Percentiles rank a stretch among this genome's conserved stretches.
These are phyloP conservation scores for Pachysandra terminalis DNA, from an alignment of 164 flowering plant species.

Conservation along the genomic window DNA sequence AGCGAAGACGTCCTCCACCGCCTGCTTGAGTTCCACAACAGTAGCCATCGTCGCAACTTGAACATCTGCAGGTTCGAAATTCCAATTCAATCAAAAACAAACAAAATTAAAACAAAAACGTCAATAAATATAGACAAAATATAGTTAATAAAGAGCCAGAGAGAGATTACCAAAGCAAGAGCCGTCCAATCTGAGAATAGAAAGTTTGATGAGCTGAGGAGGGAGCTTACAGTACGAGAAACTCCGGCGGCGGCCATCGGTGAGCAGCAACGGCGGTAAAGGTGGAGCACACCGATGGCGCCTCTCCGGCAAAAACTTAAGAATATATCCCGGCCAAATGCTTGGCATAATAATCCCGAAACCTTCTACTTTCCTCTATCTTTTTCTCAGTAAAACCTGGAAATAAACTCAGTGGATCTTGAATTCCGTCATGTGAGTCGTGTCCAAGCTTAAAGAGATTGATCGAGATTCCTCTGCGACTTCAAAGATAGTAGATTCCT, in stretches of 20 bases:
- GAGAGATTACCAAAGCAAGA: constrained; percentile 57
- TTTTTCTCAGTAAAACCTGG: not conserved
- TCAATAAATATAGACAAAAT: too few relatives aligned
- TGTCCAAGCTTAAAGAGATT: not conserved
- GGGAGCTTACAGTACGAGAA: constrained; percentile 50
- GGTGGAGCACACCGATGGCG: not conserved
- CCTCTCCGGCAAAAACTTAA: not conserved
- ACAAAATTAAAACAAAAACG: not conserved
- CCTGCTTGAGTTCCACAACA: constrained; percentile 60
- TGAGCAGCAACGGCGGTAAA: not conserved
- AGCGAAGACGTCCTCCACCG: constrained; percentile 65
- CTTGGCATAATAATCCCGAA: not conserved
- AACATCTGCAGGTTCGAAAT: constrained; percentile 39
- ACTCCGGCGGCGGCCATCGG: constrained; percentile 24
- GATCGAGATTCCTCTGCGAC: too few relatives aligned
- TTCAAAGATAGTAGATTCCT: constrained; percentile 2
- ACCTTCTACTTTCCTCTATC: not conserved
- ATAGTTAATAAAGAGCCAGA: too few relatives aligned
- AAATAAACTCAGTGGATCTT: not conserved
- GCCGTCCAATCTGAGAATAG: constrained; percentile 77
- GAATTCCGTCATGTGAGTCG: not conserved
- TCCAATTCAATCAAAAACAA: not conserved
- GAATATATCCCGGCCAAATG: not conserved
- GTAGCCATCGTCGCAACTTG: constrained; percentile 51
- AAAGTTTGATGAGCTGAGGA: constrained; percentile 50